Conservation (phyloP, 192 early-diverging fungal genomes). For the Coemansia sp. region DNA sequence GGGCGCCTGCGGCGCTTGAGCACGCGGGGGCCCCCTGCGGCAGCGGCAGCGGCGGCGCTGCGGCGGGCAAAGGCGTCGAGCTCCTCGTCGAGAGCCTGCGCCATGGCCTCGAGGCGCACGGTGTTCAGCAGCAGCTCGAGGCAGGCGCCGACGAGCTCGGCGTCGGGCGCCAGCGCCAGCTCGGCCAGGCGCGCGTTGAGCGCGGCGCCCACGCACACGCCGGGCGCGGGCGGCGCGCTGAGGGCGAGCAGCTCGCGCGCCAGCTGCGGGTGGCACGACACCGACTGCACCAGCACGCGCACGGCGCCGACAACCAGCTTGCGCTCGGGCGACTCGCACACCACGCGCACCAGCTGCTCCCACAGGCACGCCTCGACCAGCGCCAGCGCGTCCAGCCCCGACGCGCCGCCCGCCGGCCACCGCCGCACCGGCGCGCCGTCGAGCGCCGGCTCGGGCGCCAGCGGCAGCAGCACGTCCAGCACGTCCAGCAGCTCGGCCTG, state of each 20-base stretch:
- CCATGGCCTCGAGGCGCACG: slow-evolving; percentile 46
- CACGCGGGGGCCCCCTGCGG: too few species aligned
- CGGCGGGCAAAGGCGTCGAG: slow-evolving; percentile 18
- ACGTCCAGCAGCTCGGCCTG: slow-evolving; percentile 37
- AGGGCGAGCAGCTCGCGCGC: slow-evolving; percentile 26
- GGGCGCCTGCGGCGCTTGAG: slow-evolving; percentile 9
- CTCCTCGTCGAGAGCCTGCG: slow-evolving; percentile 44
- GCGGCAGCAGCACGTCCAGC: slow-evolving; percentile 41
- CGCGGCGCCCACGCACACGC: slow-evolving; percentile 28
- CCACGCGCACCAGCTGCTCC: slow-evolving; percentile 42
- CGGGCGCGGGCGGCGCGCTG: too few species aligned
- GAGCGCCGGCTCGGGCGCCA: slow-evolving; percentile 27
- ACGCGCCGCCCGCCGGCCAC: slow-evolving; percentile 32
- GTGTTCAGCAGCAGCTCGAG: slow-evolving; percentile 50
- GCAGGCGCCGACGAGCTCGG: slow-evolving; percentile 30
- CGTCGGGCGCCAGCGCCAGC: slow-evolving; percentile 38
- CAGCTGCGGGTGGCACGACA: slow-evolving; percentile 52
- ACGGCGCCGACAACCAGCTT: slow-evolving; percentile 38
- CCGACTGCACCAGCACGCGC: slow-evolving; percentile 41
- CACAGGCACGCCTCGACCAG: slow-evolving; percentile 48
- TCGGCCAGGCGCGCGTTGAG: slow-evolving; percentile 32
- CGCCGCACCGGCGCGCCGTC: slow-evolving; percentile 14
- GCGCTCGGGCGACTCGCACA: slow-evolving; percentile 33
- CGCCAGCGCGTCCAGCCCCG: slow-evolving; percentile 28
- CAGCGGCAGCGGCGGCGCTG: too few species aligned